Conservation (phyloP, 768 basidiomycete genomes). For the Naganishia randhawae region DNA sequence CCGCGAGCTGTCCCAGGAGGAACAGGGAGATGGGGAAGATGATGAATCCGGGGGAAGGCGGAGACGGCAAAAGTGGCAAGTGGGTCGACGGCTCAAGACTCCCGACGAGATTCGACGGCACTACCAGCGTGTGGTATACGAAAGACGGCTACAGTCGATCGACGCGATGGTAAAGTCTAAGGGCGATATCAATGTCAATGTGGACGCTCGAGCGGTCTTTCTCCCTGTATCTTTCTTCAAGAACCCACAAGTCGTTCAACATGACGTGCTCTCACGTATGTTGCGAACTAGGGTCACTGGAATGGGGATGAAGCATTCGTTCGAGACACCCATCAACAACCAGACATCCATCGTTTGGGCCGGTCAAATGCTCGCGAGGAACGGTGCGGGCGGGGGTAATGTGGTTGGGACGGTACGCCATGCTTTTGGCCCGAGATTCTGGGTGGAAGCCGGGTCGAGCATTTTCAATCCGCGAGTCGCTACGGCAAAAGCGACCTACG, state of each 20-base stretch:
- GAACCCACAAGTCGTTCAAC: conserved; percentile 34
- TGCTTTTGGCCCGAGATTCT: conserved; percentile 66
- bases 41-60: conserved; percentile 69
- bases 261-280: conserved; percentile 37
- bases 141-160: conserved; percentile 38
- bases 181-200: conserved; percentile 40
- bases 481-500: conserved; percentile 42
- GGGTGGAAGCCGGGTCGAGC: conserved; percentile 49
- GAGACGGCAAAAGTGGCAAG: conserved; percentile 48
- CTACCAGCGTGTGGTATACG: conserved; percentile 43
- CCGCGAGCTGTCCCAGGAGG: conserved; percentile 61
- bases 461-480: conserved; percentile 40
- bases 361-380: conserved; percentile 47
- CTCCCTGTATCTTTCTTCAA: conserved; percentile 38
- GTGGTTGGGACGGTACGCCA: conserved; percentile 70
- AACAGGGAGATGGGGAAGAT: conserved; percentile 85
- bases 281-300: conserved; percentile 39
- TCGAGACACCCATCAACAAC: conserved; percentile 49
- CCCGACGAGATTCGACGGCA: conserved; percentile 35
- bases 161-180: conserved; percentile 48
- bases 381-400: conserved; percentile 52
- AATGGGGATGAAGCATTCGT: conserved; percentile 50
- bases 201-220: conserved; percentile 48
- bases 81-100: neutral
- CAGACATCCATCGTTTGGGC: conserved; percentile 44